Percentiles rank a stretch among this genome's conserved stretches.
phyloP scores from a whole-genome alignment of 306 rosid species.

The Castanea mollissima region DNA sequence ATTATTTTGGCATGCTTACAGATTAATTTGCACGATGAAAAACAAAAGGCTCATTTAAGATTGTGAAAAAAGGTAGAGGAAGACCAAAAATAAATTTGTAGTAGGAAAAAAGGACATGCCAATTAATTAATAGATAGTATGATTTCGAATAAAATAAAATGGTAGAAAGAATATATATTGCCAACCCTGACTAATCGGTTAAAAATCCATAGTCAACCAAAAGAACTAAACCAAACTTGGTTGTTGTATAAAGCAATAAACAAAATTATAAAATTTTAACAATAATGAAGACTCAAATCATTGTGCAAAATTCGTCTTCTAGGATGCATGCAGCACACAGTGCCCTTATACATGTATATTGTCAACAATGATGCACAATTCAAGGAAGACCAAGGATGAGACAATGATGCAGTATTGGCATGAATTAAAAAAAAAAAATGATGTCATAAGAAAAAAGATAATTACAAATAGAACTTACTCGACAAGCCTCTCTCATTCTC shows the following conservation, averaged over 20 bases:
- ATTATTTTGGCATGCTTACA: neutral
- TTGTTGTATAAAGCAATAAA: no score
- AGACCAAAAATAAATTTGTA: no score
- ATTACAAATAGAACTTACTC: slow-evolving; percentile 44
- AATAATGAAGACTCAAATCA: neutral
- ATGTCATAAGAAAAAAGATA: neutral
- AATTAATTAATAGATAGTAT: no score
- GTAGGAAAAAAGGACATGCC: no score
- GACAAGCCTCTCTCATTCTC: slow-evolving; percentile 83
- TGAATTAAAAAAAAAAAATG: neutral
- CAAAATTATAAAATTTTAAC: neutral
- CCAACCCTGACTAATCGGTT: no score
- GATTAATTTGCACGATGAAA: neutral
- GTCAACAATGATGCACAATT: neutral
- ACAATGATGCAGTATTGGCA: neutral
- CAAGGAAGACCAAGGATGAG: neutral
- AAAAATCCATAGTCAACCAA: no score
- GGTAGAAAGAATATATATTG: no score
- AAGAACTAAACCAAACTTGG: no score
- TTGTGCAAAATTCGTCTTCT: neutral
- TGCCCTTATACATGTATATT: neutral
- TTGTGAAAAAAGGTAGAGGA: neutral
- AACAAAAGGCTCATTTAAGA: neutral
- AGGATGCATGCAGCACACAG: neutral
- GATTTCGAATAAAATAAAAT: no score